Evolutionary conservation across 331 rosid genomes (phyloP).

Genomic region (Cydonia oblonga): DNA sequence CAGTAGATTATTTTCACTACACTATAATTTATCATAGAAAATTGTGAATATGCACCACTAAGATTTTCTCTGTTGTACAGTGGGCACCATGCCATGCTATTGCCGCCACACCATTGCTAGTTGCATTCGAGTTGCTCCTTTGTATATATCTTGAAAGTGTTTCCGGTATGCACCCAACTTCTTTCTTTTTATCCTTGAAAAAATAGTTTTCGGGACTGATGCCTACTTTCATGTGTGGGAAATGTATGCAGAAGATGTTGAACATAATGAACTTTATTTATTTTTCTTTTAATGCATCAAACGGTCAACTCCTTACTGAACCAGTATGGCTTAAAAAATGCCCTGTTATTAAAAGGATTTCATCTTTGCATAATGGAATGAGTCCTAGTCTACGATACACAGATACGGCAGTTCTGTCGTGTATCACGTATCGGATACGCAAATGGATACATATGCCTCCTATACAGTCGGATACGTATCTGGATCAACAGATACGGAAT

Average conservation of each 20-base stretch:
- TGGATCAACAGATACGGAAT: no score
- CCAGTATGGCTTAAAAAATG: conserved; percentile 1
- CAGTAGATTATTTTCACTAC: not conserved
- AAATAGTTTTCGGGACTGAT: not conserved
- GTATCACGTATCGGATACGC: no score
- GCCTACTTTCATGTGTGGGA: not conserved
- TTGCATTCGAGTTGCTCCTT: conserved; percentile 92
- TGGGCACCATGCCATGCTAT: conserved; percentile 99
- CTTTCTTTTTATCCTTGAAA: not conserved
- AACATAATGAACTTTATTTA: not conserved
- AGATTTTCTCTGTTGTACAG: conserved; percentile 40
- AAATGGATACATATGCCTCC: no score
- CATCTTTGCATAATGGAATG: not conserved
- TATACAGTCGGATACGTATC: no score
- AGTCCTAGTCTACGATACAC: not conserved
- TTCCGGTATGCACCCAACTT: conserved; percentile 40
- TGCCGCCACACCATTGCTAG: conserved; percentile 79
- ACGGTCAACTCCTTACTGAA: conserved; percentile 11
- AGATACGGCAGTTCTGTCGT: no score
- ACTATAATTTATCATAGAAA: not conserved
- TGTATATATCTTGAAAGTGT: conserved; percentile 90
- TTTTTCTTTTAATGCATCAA: not conserved
- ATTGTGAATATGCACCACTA: not conserved
- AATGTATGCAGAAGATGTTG: not conserved
- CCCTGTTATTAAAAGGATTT: conserved; percentile 6